Conservation (phyloP, 495 filamentous ascomycete genomes). For the Entonaema liquescens region DNA sequence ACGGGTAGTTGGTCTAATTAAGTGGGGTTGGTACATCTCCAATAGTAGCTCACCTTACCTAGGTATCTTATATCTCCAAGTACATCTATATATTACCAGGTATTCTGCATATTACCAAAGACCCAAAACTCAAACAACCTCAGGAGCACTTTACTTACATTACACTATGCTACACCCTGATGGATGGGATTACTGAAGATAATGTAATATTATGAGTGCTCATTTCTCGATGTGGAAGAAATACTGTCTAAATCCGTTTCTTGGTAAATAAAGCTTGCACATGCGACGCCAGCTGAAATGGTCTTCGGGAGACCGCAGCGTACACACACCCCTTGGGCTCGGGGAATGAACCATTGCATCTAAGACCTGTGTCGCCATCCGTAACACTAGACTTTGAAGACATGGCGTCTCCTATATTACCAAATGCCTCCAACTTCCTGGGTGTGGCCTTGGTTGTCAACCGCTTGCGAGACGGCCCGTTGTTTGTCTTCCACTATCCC, state of each 20-base stretch:
- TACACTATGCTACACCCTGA: neutral
- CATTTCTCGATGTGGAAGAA: neutral
- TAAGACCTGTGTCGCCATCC: conserved; percentile 37
- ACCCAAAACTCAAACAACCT: neutral
- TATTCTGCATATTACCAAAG: no score
- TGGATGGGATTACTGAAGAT: neutral
- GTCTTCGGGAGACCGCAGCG: conserved; percentile 11
- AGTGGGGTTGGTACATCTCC: neutral
- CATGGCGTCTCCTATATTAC: conserved; percentile 58
- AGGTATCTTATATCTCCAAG: neutral
- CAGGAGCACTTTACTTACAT: neutral
- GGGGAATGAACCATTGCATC: conserved; percentile 29
- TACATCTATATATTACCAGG: neutral
- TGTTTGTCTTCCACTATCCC: conserved; percentile 93
- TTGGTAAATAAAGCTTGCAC: conserved; percentile 12
- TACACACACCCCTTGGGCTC: conserved; percentile 9
- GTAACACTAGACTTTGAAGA: conserved; percentile 20
- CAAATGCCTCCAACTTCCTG: conserved; percentile 63
- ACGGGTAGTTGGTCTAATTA: neutral
- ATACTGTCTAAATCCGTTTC: neutral
- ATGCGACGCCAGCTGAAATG: conserved; percentile 13
- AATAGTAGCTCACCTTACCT: neutral
- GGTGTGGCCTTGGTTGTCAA: conserved; percentile 85
- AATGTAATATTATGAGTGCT: neutral
- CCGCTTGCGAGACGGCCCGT: conserved; percentile 79